Conservation (phyloP, 495 filamentous ascomycete species). For the Aspergillus sclerotiicarbonarius region DNA sequence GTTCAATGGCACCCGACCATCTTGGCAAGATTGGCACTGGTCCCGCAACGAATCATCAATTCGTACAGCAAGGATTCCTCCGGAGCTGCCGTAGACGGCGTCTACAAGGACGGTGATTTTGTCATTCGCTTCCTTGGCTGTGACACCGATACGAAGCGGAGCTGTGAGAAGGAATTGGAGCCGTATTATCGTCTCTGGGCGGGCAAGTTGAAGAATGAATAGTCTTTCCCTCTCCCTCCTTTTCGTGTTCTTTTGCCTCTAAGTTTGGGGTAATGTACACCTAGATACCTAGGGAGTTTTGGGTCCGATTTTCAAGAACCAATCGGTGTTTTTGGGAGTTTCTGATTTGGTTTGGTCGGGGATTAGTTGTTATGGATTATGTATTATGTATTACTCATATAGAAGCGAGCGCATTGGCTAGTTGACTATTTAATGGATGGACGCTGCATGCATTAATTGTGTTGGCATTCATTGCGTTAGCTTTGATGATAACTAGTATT, state of each 20-base stretch:
- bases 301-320: neutral
- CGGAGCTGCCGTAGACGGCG: constrained; percentile 43
- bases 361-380: neutral
- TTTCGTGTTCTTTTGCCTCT: neutral
- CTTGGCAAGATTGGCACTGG: constrained; percentile 77
- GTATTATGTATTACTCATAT: no score
- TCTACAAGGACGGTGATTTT: constrained; percentile 77
- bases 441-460: no score
- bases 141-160: constrained; percentile 47
- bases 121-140: constrained; percentile 75
- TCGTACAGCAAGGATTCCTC: constrained; percentile 60
- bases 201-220: constrained; percentile 30
- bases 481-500: no score
- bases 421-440: no score
- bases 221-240: neutral
- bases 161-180: constrained; percentile 70
- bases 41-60: constrained; percentile 81
- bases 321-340: no score
- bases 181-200: constrained; percentile 51
- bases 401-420: no score
- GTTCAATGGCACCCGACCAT: constrained; percentile 99
- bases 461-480: no score
- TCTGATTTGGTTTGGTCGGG: neutral
- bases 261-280: neutral
- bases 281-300: neutral